These are phyloP conservation scores for Proliferodiscus dingleyae DNA, from an alignment of 2,329 filamentous ascomycete species.

Conservation along the genomic window DNA sequence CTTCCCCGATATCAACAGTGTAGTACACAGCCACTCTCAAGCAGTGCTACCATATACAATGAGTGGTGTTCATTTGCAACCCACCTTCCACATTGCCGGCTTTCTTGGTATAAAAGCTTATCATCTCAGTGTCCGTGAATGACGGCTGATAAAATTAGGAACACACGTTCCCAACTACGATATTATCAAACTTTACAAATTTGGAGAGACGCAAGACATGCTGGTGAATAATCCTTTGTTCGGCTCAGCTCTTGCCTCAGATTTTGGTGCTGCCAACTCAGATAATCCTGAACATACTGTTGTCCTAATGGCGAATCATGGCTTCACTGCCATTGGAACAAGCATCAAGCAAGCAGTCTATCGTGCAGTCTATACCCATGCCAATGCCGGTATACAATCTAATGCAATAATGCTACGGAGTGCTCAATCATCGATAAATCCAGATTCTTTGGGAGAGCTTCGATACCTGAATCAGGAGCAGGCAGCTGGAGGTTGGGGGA, in stretches of 20 bases:
- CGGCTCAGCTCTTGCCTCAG: slow-evolving; percentile 32
- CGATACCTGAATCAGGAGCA: slow-evolving; percentile 21
- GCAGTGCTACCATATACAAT: slow-evolving; percentile 40
- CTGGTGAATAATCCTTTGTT: slow-evolving; percentile 34
- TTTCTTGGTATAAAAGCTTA: slow-evolving; percentile 34
- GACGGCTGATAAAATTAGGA: slow-evolving; percentile 14
- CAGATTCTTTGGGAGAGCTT: background rate
- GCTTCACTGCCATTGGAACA: slow-evolving; percentile 36
- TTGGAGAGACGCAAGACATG: slow-evolving; percentile 32
- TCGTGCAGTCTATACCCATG: slow-evolving; percentile 39
- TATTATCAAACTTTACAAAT: slow-evolving; percentile 25
- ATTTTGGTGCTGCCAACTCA: slow-evolving; percentile 31
- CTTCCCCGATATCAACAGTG: slow-evolving; percentile 35
- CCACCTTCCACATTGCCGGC: slow-evolving; percentile 40
- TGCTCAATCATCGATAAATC: background rate
- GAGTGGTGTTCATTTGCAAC: slow-evolving; percentile 35
- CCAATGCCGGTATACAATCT: slow-evolving; percentile 39
- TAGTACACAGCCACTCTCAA: slow-evolving; percentile 42
- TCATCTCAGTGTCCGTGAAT: background rate
- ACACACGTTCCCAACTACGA: slow-evolving; percentile 31
- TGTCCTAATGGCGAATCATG: slow-evolving; percentile 15
- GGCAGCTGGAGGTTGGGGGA: slow-evolving; percentile 21
- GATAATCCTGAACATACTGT: background rate
- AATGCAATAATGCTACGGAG: slow-evolving; percentile 31
- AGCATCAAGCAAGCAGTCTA: slow-evolving; percentile 38